These are phyloP conservation scores for Flaveria sonorensis DNA, from an alignment of 129 eudicot genomes.

Conservation along the genomic window DNA sequence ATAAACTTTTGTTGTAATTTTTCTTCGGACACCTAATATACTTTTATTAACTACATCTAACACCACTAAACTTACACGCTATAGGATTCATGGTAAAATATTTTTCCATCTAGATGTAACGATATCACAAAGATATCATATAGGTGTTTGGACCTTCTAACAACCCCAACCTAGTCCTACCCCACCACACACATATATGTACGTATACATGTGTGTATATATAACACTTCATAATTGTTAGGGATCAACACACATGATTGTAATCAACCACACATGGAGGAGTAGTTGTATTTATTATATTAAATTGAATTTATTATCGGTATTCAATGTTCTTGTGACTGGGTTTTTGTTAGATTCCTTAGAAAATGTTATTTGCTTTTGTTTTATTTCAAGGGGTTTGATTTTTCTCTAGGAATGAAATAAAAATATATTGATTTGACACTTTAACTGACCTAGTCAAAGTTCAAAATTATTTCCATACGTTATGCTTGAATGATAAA, in stretches of 20 bases:
- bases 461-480: conserved; percentile 7
- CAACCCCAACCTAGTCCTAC: neutral
- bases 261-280: conserved; percentile 23
- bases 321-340: conserved; percentile 37
- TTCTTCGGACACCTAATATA: too few species aligned
- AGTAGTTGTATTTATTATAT: conserved; percentile 29
- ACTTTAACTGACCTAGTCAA: conserved; percentile 1
- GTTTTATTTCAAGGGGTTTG: neutral
- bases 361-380: neutral
- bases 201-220: neutral
- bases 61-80: too few species aligned
- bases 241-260: conserved; percentile 33
- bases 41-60: too few species aligned
- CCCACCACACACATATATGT: neutral
- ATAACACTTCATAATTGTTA: conserved; percentile 22
- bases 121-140: too few species aligned
- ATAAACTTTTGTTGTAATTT: neutral
- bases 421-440: neutral
- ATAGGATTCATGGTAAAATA: too few species aligned
- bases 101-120: too few species aligned
- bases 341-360: neutral
- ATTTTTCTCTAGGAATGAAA: neutral
- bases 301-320: conserved; percentile 24
- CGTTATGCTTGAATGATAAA: neutral
- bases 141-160: too few species aligned